These are phyloP conservation scores for Dipodascus geniculatus DNA, from an alignment of 805 yeast genomes.

Conservation along the genomic window DNA sequence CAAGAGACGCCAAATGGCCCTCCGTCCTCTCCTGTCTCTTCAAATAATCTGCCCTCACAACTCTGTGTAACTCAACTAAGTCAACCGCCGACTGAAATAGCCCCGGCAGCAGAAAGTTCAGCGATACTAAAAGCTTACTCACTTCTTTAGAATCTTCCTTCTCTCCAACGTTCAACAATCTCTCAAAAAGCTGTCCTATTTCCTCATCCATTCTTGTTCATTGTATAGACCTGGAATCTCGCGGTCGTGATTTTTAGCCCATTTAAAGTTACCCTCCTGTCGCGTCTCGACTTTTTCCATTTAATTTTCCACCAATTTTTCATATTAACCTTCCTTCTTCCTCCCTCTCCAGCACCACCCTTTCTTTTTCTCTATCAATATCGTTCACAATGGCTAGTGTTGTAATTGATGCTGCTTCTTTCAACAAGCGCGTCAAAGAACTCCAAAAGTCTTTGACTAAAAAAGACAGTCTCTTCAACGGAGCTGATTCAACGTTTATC, in stretches of 20 bases:
- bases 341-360: background rate
- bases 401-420: slow-evolving; percentile 22
- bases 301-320: background rate
- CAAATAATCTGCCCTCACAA: background rate
- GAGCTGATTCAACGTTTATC: slow-evolving; percentile 43
- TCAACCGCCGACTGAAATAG: slow-evolving; percentile 14
- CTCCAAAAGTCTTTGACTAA: slow-evolving; percentile 16
- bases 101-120: slow-evolving; percentile 14
- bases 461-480: slow-evolving; percentile 23
- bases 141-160: slow-evolving; percentile 8
- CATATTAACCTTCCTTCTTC: background rate
- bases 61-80: slow-evolving; percentile 10
- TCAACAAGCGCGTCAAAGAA: slow-evolving; percentile 21
- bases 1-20: background rate
- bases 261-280: slow-evolving; percentile 3
- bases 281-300: too few relatives aligned
- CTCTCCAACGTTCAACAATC: slow-evolving; percentile 5
- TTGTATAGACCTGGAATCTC: background rate
- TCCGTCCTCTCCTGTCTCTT: background rate
- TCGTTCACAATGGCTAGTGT: slow-evolving; percentile 4
- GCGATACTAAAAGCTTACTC: slow-evolving; percentile 9
- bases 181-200: slow-evolving; percentile 11
- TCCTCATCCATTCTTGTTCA: background rate
- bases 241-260: too few relatives aligned
- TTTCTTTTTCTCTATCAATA: background rate